Base-by-base conservation (phyloP, 208 protist species). In the Trypanosoma rangeli region DNA sequence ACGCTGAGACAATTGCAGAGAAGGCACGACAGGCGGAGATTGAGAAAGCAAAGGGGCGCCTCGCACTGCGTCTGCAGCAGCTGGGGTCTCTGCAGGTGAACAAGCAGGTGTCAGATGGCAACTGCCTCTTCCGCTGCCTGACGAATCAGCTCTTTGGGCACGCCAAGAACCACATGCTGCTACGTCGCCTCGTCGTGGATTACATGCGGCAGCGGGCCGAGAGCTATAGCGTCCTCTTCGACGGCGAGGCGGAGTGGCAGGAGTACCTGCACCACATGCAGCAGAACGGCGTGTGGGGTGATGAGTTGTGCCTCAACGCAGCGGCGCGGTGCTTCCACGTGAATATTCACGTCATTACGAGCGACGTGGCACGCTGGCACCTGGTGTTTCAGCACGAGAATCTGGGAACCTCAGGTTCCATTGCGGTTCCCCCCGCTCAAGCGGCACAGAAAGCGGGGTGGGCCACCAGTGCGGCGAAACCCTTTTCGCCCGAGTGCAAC, bases 331-430 rank as follows among this genome's bases (percentile, higher is more conserved):
- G 85, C 65, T 95, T 95, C 70, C 70, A 76, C 62, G 87, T 90
- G 22, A 84, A 93, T 58, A 92, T 95, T 68, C 86, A 93, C 73
- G 87, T 95, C 77, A 91, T 95, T 70, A 93, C 87, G 22, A 93
- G 87, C 60, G 82, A 87, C 39, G 67, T 24, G 18, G 64, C 49
- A n/a, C 82, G 83, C 3, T 95, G 90, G 87, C 86, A 93, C 73
- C 73, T 92, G 24, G 78, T 92, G 42, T 95, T 95, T 64, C 85
- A 87, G 59, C 79, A 90, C 44, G 80, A 91, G 55, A 67, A 87
- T 24, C 73, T 94, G 0, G 63, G 78, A 8, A 62, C 77, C 63
- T 85, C 80, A 0, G 35, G 74, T 50, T 67, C 74, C 20, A 18
- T 71, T 24, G 54, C 68, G 29, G 48, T 3, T 20, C 20, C 15